These are phyloP conservation scores for Pseudozyma sp. DNA, from an alignment of 1,284 basidiomycete genomes.

Conservation along the genomic window DNA sequence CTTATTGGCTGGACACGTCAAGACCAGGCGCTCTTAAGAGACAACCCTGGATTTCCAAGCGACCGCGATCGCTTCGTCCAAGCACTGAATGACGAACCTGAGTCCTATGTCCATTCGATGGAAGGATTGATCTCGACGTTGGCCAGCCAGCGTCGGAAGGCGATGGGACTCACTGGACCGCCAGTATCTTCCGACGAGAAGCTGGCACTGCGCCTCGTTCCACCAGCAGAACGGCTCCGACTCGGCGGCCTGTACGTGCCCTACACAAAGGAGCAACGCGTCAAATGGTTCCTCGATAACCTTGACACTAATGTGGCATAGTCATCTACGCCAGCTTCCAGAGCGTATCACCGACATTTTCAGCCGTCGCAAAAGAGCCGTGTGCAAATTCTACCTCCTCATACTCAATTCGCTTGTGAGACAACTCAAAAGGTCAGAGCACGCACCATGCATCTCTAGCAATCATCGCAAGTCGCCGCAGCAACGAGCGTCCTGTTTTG, in stretches of 20 bases:
- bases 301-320: slow-evolving; percentile 38
- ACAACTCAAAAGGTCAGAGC: too few species aligned
- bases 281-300: slow-evolving; percentile 46
- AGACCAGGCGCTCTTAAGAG: slow-evolving; percentile 24
- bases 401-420: too few species aligned
- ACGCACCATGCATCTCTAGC: too few species aligned
- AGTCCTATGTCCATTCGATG: neutral
- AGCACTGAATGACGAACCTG: too few species aligned
- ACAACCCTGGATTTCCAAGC: neutral
- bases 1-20: slow-evolving; percentile 41
- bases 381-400: too few species aligned
- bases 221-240: slow-evolving; percentile 26
- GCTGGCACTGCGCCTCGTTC: slow-evolving; percentile 17
- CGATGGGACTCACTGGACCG: neutral
- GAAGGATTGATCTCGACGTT: too few species aligned
- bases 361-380: too few species aligned
- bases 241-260: slow-evolving; percentile 44
- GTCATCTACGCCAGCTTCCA: too few species aligned
- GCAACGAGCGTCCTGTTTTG: too few species aligned
- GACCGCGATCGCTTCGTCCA: neutral
- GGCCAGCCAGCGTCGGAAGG: too few species aligned
- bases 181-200: slow-evolving; percentile 3
- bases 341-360: too few species aligned
- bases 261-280: slow-evolving; percentile 41
- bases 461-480: too few species aligned